phyloP scores from a whole-genome alignment of 176 grass and related monocot genomes.

The Aegilops umbellulata region DNA sequence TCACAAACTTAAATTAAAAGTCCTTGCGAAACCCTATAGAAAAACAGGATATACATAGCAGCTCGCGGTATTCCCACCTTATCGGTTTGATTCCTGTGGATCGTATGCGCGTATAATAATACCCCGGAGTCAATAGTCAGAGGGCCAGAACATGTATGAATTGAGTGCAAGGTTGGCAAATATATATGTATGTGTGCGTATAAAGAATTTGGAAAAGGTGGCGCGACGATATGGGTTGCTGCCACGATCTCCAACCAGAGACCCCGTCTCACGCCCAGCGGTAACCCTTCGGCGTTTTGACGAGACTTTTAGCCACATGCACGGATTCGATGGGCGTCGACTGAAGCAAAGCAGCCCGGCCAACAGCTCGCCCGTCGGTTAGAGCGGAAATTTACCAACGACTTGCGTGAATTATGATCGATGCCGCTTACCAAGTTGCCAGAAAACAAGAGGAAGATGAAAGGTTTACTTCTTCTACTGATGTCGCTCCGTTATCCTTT shows the following conservation, averaged over 20 bases:
- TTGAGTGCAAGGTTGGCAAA: constrained; percentile 16
- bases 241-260: background rate
- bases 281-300: constrained; percentile 15
- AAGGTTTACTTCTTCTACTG: background rate
- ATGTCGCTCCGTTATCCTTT: no score
- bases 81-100: background rate
- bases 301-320: background rate
- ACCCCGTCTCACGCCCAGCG: constrained; percentile 20
- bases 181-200: background rate
- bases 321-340: constrained; percentile 46
- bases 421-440: constrained; percentile 18
- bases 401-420: background rate
- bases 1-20: background rate
- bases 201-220: background rate
- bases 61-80: background rate
- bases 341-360: background rate
- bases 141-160: constrained; percentile 8
- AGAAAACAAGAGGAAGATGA: background rate
- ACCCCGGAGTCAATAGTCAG: constrained; percentile 32
- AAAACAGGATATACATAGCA: background rate
- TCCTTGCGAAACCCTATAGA: background rate
- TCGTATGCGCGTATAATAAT: constrained; percentile 15
- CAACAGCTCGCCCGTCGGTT: constrained; percentile 1
- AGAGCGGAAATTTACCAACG: background rate
- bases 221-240: background rate